Percentiles rank a stretch among this genome's conserved stretches.
phyloP scores from a whole-genome alignment of 768 basidiomycete species.

The Boletus rex-veris region DNA sequence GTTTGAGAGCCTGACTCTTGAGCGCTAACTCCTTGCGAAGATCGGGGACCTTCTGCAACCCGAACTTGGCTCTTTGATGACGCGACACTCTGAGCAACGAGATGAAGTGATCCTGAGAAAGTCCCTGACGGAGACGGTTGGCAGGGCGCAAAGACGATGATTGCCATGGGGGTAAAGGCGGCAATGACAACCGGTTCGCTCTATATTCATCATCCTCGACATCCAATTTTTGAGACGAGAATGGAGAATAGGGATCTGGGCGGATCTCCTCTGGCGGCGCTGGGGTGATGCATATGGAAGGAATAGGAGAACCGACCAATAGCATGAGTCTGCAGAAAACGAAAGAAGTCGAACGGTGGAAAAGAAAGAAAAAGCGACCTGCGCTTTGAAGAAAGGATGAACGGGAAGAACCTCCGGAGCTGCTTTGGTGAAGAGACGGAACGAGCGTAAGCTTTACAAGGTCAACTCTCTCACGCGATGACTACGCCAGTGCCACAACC shows the following conservation, averaged over 20 bases:
- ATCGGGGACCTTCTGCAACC: conserved; percentile 49
- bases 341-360: background rate
- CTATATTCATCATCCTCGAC: conserved; percentile 52
- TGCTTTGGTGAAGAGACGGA: no score
- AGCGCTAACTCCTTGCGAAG: conserved; percentile 73
- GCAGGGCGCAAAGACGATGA: conserved; percentile 50
- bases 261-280: conserved; percentile 53
- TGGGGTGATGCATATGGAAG: conserved; percentile 67
- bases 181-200: conserved; percentile 54
- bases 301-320: conserved; percentile 43
- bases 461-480: background rate
- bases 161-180: conserved; percentile 37
- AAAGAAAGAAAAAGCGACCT: conserved; percentile 41
- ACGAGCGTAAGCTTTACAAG: no score
- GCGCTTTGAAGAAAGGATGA: conserved; percentile 36
- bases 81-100: conserved; percentile 58
- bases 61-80: conserved; percentile 48
- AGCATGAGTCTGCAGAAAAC: conserved; percentile 37
- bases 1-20: conserved; percentile 69
- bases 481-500: background rate
- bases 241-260: conserved; percentile 62
- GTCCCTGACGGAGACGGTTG: conserved; percentile 44
- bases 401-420: no score
- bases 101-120: conserved; percentile 62
- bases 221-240: conserved; percentile 34